Evolutionary conservation across 345 rosid species (phyloP), one percentile per base, ranked within the genome.

Genomic region (Populus deltoides): DNA sequence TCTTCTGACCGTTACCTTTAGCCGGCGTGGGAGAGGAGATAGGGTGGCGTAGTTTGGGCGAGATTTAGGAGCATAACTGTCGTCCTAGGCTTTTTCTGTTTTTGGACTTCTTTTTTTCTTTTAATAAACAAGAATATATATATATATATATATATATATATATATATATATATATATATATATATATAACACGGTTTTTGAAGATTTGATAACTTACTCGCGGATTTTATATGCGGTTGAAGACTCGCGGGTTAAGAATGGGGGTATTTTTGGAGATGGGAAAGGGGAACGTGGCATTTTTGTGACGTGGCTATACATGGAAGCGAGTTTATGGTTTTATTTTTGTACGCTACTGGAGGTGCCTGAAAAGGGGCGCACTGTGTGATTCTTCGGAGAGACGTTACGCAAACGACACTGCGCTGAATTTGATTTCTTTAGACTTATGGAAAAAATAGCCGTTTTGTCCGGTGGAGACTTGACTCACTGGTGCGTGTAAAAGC

Each of bases 61-160:
- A 86, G 88, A 86, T 71, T 88, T 72, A 71, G 51, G 88, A 75
- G 89, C 88, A 81, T 85, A 89, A 88, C 89, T 84, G 91, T 81
- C 91, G 84, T 27, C 24, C 57, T 74, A 27, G 71, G 72, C 72
- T 47, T 62, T 74, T 57, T 43, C 13, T 10, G 66, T 51, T 38
- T 68, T 24, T 13, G 39, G 41, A 27, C 6, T 47, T 1, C 11
- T 36, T 20, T 71, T 62, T 22, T 15, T 51, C 18, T 15, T 20
- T 20, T 57, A 51, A n/a, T 67, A 36, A 51, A 36, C 51, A 72
- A 2, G 33, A 74, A 51, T 66, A n/a, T n/a, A 39, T 33, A 33
- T 33, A 31, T 27, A 27, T 25, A 25, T 25, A 25, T 25, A 25
- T 25, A 25, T 25, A 25, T 25, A 25, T 25, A 25, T 35, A 35